Evolutionary conservation across 2,329 filamentous ascomycete species (phyloP).

Genomic region (Aureobasidium sp.): DNA sequence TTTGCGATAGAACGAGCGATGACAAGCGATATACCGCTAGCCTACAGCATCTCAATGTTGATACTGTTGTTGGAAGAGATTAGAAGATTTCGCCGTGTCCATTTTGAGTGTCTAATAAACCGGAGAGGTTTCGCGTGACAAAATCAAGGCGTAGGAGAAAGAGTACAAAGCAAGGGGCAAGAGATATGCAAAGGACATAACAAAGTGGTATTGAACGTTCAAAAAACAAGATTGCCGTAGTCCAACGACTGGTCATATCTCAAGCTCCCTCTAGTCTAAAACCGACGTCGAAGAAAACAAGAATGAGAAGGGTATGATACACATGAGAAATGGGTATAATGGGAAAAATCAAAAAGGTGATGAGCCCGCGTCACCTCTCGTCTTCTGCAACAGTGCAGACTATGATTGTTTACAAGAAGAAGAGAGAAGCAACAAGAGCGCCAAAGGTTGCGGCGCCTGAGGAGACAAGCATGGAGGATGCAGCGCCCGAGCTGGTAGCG

Average conservation of each 20-base stretch:
- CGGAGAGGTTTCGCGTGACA: too few species aligned
- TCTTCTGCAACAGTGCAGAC: not conserved
- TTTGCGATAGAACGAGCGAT: too few species aligned
- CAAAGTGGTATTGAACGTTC: not conserved
- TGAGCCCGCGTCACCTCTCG: constrained; percentile 5
- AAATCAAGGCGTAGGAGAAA: too few species aligned
- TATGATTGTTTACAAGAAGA: constrained; percentile 5
- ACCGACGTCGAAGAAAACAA: not conserved
- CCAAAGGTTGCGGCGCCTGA: constrained; percentile 3
- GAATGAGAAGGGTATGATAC: not conserved
- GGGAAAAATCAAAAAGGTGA: not conserved
- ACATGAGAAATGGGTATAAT: not conserved
- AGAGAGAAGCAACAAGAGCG: constrained; percentile 8
- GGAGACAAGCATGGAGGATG: not conserved
- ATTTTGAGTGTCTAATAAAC: too few species aligned
- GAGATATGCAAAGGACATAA: not conserved
- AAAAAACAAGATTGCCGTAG: not conserved
- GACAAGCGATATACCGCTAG: too few species aligned
- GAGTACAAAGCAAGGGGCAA: not conserved
- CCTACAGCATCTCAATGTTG: too few species aligned
- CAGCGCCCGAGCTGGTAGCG: not conserved
- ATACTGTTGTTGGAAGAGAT: too few species aligned
- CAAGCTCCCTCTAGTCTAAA: not conserved
- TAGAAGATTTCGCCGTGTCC: too few species aligned
- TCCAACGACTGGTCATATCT: not conserved